Evolutionary conservation across 2,329 filamentous ascomycete species (phyloP).

Genomic region (Monosporascus sp.): DNA sequence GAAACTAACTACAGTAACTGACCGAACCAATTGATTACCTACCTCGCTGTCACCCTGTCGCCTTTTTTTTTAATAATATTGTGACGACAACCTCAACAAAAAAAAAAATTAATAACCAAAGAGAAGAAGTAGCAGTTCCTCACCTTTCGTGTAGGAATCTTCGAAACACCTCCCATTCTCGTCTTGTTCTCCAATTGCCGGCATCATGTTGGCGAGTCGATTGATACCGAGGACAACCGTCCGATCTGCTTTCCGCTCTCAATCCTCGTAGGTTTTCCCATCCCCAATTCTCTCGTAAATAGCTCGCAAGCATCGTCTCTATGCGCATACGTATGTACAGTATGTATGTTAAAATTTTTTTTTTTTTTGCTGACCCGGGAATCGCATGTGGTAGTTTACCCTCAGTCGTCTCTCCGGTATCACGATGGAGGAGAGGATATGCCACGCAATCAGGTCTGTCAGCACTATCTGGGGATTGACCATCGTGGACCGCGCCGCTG

Average conservation of each 20-base stretch:
- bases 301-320: conserved; percentile 10
- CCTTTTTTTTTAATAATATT: conserved; percentile 5
- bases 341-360: neutral
- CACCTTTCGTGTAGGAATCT: neutral
- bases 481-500: conserved; percentile 47
- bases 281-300: conserved; percentile 13
- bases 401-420: conserved; percentile 41
- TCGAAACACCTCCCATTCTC: conserved; percentile 3
- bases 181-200: conserved; percentile 16
- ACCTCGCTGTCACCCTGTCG: neutral
- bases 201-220: conserved; percentile 55
- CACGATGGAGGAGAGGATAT: conserved; percentile 54
- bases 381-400: conserved; percentile 39
- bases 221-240: conserved; percentile 54
- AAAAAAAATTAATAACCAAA: neutral
- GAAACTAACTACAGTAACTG: too few relatives aligned
- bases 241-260: conserved; percentile 50
- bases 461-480: conserved; percentile 10
- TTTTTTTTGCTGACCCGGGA: conserved; percentile 5
- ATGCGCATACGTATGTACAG: neutral
- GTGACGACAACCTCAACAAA: conserved; percentile 2
- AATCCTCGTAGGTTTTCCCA: conserved; percentile 42
- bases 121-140: neutral
- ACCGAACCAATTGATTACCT: too few relatives aligned
- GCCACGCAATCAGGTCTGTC: conserved; percentile 52